Base-by-base conservation (phyloP, 352 stramenopile genomes). In the Globisporangium cylindrosporum region DNA sequence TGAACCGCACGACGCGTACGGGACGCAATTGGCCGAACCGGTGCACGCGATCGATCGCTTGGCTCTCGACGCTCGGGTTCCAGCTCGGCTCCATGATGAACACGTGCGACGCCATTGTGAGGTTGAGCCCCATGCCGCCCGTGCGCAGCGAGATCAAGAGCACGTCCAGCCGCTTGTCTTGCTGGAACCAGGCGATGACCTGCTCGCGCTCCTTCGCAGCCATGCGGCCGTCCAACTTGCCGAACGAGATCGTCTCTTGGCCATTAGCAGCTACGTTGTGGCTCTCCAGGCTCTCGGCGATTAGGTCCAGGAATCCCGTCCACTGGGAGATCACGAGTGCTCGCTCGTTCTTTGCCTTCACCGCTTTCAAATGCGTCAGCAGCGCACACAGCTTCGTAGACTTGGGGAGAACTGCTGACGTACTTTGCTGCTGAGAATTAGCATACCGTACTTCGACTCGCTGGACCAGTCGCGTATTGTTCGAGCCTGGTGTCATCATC, bases 71-170 rank as follows among this genome's bases (percentile, higher is more conserved):
- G 22, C 90, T 96, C 5, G 90, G 91, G 70, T 98, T 98, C 81
- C 91, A 94, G 43, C 89, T 92, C 27, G 93, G 93, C 77, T 98
- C 93, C 82, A 98, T 95, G 57, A 98, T 81, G 73, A 98, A 98
- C 38, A 98, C 91, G 48, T 97, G 86, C 29, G 90, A 91, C 18
- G 93, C 93, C 59, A 92, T 81, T 5, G 93, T 98, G 46, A 98
- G 81, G 66, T 98, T 98, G 58, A 98, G 85, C 14, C 93, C 94
- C 22, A 96, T 81, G 5, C 91, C 92, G 48, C 94, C 94, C 1
- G 88, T 94, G 49, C 90, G 89, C 41, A 98, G 64, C 8, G 88
- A 96, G 43, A 98, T 80, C 15, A 98, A 69, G 67, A 98, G 79
- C 32, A 98, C 80, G 38, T 93, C 76, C 10, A 90, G 68, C n/a